Evolutionary conservation across 1,284 basidiomycete genomes (phyloP), one percentile per base, ranked within the genome.

Genomic region (Trichosporon ovoides): DNA sequence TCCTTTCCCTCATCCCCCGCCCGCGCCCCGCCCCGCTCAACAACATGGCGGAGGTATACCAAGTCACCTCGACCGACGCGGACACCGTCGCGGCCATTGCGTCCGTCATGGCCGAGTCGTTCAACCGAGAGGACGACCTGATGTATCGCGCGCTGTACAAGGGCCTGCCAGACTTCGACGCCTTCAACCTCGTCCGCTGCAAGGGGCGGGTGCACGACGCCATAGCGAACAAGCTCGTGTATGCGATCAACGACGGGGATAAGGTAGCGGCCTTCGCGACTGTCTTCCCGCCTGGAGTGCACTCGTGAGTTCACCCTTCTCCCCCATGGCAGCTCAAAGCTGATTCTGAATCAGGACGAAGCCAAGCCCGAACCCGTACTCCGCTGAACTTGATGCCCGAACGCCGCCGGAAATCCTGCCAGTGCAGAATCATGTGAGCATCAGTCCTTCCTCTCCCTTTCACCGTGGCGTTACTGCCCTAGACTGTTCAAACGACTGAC

Each of bases 281-380:
- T 12, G 51, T 57, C 18, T 35, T 36, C 14, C 51, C 51, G 10
- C 56, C 56, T 1, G 55, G 55, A 4, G n/a, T 50, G 4, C n/a
- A 12, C n/a, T 13, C 9, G 40, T 53, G 13, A 3, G 10, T 13
- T 28, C 6, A 33, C n/a, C n/a, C n/a, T n/a, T n/a, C n/a, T n/a
- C n/a, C n/a, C n/a, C n/a, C n/a, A n/a, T n/a, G n/a, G n/a, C n/a
- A n/a, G n/a, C n/a, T n/a, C n/a, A 2, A n/a, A n/a, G n/a, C n/a
- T n/a, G 34, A 35, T 46, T 22, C 53, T 11, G 16, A 9, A n/a
- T n/a, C 37, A 16, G 35, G 3, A 57, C 40, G 12, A 33, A 52
- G 14, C 51, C 38, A 5, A 31, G 14, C 12, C 35, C 40, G 19
- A 57, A 40, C n/a, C 56, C 56, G 14, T 57, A 57, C 51, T 16